Percentiles rank a stretch among this genome's conserved stretches.
These are phyloP conservation scores for Lactarius akahatsu DNA, from an alignment of 768 basidiomycete genomes.

Conservation along the genomic window DNA sequence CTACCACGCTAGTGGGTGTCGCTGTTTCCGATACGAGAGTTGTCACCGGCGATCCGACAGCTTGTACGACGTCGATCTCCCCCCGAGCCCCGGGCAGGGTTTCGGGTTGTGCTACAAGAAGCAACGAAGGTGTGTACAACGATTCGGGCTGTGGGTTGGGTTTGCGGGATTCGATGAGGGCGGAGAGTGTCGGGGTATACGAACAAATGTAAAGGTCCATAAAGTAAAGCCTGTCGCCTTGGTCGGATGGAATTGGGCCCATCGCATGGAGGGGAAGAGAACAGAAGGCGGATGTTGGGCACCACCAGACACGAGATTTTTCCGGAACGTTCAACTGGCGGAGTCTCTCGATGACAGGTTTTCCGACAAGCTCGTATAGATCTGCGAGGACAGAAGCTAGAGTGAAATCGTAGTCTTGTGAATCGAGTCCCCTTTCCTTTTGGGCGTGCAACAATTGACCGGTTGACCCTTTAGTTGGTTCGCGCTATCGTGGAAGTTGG, in stretches of 20 bases:
- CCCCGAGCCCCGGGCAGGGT: background rate
- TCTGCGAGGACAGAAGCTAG: background rate
- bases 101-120: background rate
- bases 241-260: background rate
- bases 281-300: background rate
- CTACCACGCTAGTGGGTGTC: background rate
- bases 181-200: background rate
- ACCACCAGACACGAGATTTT: background rate
- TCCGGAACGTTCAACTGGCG: background rate
- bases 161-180: conserved; percentile 1
- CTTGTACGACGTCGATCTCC: background rate
- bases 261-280: conserved; percentile 6
- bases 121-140: background rate
- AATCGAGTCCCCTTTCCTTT: background rate
- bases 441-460: background rate
- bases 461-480: background rate
- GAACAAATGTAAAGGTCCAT: background rate
- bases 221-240: background rate
- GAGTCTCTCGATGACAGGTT: background rate
- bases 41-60: background rate
- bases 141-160: background rate
- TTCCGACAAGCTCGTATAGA: background rate
- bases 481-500: background rate
- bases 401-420: background rate
- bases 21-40: background rate